Percentiles rank a stretch among this genome's conserved stretches.
phyloP scores from a whole-genome alignment of 1,284 basidiomycete species.

The Moesziomyces parantarcticus region DNA sequence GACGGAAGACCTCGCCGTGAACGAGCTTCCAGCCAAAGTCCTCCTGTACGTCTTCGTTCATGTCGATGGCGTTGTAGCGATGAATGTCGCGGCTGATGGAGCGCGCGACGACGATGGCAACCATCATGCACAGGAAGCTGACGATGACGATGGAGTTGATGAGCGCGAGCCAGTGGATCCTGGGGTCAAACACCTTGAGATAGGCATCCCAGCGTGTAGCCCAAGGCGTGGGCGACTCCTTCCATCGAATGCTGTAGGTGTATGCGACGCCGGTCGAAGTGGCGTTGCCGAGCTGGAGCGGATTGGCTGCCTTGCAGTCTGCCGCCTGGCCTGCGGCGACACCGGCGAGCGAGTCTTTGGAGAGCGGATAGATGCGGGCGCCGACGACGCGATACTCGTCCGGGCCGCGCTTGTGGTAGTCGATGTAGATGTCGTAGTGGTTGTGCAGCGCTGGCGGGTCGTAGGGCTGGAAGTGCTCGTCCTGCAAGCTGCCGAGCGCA shows the following conservation, averaged over 20 bases:
- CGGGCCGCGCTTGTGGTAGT: constrained; percentile 61
- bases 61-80: constrained; percentile 94
- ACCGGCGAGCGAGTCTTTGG: constrained; percentile 48
- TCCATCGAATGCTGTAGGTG: constrained; percentile 89
- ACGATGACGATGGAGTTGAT: constrained; percentile 81
- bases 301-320: constrained; percentile 47
- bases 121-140: constrained; percentile 87
- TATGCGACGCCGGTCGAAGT: constrained; percentile 80
- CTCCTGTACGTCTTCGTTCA: constrained; percentile 94
- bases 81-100: constrained; percentile 91
- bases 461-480: constrained; percentile 68
- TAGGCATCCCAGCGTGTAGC: constrained; percentile 97
- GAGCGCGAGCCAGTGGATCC: constrained; percentile 82
- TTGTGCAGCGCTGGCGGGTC: constrained; percentile 64
- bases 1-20: constrained; percentile 94
- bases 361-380: constrained; percentile 61
- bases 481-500: constrained; percentile 63
- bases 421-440: constrained; percentile 65
- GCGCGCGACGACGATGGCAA: constrained; percentile 86
- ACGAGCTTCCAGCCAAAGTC: constrained; percentile 99
- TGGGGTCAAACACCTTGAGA: constrained; percentile 61
- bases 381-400: constrained; percentile 66
- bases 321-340: constrained; percentile 19
- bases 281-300: constrained; percentile 70
- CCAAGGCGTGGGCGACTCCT: constrained; percentile 79